Evolutionary conservation across 2,329 filamentous ascomycete species (phyloP).

Genomic region (Aspergillus spinulosporus): DNA sequence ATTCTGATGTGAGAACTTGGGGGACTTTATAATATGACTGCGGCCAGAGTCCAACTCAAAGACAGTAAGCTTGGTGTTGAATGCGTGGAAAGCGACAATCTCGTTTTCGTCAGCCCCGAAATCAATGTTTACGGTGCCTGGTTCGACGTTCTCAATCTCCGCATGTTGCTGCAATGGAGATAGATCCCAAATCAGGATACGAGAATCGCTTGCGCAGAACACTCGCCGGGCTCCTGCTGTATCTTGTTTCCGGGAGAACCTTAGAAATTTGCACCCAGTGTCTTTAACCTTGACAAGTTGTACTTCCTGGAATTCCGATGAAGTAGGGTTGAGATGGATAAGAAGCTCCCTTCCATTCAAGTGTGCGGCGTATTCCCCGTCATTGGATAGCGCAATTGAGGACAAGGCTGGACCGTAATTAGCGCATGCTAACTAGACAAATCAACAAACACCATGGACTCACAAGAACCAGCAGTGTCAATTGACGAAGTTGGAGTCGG

Average conservation of each 20-base stretch:
- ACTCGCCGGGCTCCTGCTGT: conserved; percentile 26
- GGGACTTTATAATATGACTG: conserved; percentile 42
- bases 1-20: conserved; percentile 40
- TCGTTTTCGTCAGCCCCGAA: conserved; percentile 42
- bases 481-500: conserved; percentile 24
- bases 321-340: conserved; percentile 32
- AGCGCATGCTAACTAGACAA: not conserved
- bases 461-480: conserved; percentile 31
- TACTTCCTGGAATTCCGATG: conserved; percentile 33
- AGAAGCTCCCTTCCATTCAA: conserved; percentile 34
- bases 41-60: conserved; percentile 37
- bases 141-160: conserved; percentile 44
- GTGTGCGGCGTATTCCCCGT: conserved; percentile 32
- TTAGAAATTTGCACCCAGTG: conserved; percentile 32
- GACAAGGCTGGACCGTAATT: conserved; percentile 11
- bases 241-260: conserved; percentile 26
- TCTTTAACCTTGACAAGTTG: conserved; percentile 37
- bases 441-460: conserved; percentile 7
- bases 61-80: conserved; percentile 42
- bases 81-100: conserved; percentile 41
- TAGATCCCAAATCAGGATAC: conserved; percentile 40
- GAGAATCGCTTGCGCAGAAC: conserved; percentile 37
- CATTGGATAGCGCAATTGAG: conserved; percentile 31
- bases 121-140: conserved; percentile 36
- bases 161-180: conserved; percentile 39